Conservation (phyloP, 2,329 filamentous ascomycete species). For the Aspergillus neoniger region DNA sequence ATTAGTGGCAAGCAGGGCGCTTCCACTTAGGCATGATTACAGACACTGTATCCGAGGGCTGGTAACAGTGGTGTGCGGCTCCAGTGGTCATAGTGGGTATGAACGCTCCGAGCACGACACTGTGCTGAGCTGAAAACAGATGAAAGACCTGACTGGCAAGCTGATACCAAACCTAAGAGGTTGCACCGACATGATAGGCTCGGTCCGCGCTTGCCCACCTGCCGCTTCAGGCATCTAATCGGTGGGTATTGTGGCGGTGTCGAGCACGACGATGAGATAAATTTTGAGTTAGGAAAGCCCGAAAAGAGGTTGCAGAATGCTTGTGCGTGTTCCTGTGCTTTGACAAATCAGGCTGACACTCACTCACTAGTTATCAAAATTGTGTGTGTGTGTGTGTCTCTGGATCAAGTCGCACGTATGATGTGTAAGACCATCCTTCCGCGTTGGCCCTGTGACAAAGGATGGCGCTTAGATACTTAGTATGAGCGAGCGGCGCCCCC, state of each 20-base stretch:
- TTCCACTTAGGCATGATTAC: background rate
- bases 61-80: slow-evolving; percentile 5
- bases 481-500: background rate
- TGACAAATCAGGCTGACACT: background rate
- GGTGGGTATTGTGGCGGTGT: slow-evolving; percentile 7
- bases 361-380: background rate
- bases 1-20: background rate
- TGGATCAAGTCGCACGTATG: background rate
- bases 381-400: background rate
- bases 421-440: background rate
- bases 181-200: background rate
- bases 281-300: background rate
- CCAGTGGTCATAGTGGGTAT: slow-evolving; percentile 1
- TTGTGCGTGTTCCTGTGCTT: background rate
- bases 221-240: slow-evolving; percentile 3
- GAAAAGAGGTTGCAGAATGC: background rate
- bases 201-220: background rate
- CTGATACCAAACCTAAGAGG: background rate
- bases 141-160: background rate
- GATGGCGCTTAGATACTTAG: background rate
- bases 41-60: background rate
- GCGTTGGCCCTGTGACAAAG: background rate
- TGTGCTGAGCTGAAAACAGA: slow-evolving; percentile 12
- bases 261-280: slow-evolving; percentile 2
- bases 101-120: background rate